Base-by-base conservation (phyloP, 495 filamentous ascomycete species). In the Hyaloscypha finlandica region DNA sequence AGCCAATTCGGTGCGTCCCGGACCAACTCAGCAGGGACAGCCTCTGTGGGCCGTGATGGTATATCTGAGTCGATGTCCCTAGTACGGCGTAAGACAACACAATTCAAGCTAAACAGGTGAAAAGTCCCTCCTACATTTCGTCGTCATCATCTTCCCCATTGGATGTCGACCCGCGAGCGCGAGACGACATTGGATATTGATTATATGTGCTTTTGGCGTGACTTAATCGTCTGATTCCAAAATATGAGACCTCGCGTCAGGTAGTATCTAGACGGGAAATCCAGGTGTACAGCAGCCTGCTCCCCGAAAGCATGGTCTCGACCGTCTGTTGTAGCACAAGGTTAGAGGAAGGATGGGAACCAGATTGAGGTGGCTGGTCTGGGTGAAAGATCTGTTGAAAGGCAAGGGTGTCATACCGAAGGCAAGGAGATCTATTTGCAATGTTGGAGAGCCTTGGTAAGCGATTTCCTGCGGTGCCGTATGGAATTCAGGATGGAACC, bases 1-100 rank as follows among this genome's bases (percentile, higher is more conserved):
- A 73, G 55, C 71, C 71, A 73, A 32, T 69, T 65, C 6, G 42
- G 32, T 14, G 63, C 54, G 39, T 73, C 71, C 64, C 68, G 62
- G 19, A 71, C 11, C 22, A 73, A 39, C 4, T 30, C 54, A 22
- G 31, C 35, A 5, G 54, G 16, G 25, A 58, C 54, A 22, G 29
- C 39, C 39, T 51, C 37, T 22, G 25, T n/a, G 22, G 65, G 39
- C 8, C 39, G 8, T 14, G n/a, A 19, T 33, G 54, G 32, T 35
- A 59, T 31, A 48, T 59, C 39, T 32, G 37, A 30, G 62, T 71
- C 69, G 22, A 66, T 12, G 37, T 67, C 61, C 69, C 69, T 71
- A 42, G 32, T 20, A 29, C 14, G n/a, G 53, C 14, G 57, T 71
- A 37, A 71, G 69, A 62, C 29, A 48, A 33, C 6, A 32, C 31